Percentiles rank a stretch among this genome's conserved stretches.
Conservation (phyloP, 768 basidiomycete genomes). For the Hortiboletus flavorubellus region DNA sequence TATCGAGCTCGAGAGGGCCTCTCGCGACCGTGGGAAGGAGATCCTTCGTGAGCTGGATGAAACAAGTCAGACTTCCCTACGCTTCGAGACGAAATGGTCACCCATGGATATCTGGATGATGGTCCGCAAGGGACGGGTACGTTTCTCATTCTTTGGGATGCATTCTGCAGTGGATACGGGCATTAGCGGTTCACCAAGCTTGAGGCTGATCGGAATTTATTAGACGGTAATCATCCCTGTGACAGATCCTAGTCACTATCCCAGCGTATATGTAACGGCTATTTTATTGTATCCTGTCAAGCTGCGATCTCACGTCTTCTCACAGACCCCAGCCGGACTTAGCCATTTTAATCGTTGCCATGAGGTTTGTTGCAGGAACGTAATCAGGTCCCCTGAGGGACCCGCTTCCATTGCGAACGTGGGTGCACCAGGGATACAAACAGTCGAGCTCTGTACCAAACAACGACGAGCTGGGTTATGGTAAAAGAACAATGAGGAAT, state of each 20-base stretch:
- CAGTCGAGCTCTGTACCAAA: not conserved
- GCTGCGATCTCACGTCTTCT: slow-evolving; percentile 3
- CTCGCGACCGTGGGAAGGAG: slow-evolving; percentile 48
- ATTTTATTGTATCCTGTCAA: not conserved
- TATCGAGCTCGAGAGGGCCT: slow-evolving; percentile 56
- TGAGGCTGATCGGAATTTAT: slow-evolving; percentile 1
- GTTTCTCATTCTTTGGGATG: slow-evolving; percentile 22
- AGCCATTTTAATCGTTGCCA: slow-evolving; percentile 3
- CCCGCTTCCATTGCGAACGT: slow-evolving; percentile 1
- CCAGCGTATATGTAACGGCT: not conserved
- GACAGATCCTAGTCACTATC: not conserved
- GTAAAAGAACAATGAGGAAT: slow-evolving; percentile 3
- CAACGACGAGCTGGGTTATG: not conserved
- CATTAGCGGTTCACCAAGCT: slow-evolving; percentile 11
- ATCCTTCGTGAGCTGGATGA: slow-evolving; percentile 43
- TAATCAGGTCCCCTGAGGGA: not conserved
- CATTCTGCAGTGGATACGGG: slow-evolving; percentile 28
- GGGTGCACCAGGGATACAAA: slow-evolving; percentile 1
- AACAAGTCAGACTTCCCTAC: slow-evolving; percentile 11
- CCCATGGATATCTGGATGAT: no score
- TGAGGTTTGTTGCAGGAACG: slow-evolving; percentile 18
- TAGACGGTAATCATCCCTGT: not conserved
- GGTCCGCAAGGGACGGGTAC: not conserved
- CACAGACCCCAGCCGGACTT: slow-evolving; percentile 14
- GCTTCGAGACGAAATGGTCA: slow-evolving; percentile 2